Evolutionary conservation across 768 basidiomycete genomes (phyloP), one percentile per base, ranked within the genome.

Genomic region (Asterophora lycoperdoides): DNA sequence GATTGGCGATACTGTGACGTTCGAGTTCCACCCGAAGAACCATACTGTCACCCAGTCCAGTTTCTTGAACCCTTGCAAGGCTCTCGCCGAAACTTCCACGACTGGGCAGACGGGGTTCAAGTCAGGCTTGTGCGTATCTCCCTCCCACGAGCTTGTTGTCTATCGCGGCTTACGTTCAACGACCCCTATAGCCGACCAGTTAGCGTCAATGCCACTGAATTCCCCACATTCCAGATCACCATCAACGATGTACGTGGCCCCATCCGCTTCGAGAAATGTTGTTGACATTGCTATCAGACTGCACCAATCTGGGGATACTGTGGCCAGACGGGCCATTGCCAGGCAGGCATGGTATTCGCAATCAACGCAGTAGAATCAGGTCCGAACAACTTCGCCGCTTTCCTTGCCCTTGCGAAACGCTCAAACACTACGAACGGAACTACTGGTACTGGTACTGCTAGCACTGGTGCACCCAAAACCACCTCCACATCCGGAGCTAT

Each of bases 261-360:
- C 17, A n/a, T 41, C 33, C 29, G 35, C 29, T 15, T 33, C 23
- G 20, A 4, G 33, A 18, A 8, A 19, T n/a, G n/a, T 37, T 35
- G 11, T n/a, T 36, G 23, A 40, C n/a, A 32, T 13, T 40, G 48
- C 10, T 37, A 37, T 11, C 47, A 66, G 73, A 76, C 74, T 23
- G 59, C 67, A 6, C 79, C 80, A 3, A 73, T 81, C 59, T 83
- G 78, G 81, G 76, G 71, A 2, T 83, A 75, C 68, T 83, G 83
- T 58, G 68, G 68, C 0, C 80, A 83, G 56, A 54, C 59, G 1
- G 63, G 60, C 42, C 83, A 84, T 62, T 83, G 82, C 57, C 68
- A 61, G 0, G 51, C 67, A 20, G 83, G 83, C 43, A 84, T 84
- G 84, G 83, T 84, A 43, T 82, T 83, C 56, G 59, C 79, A n/a